phyloP scores from a whole-genome alignment of 371 early-diverging fungal genomes.

The Mortierella sp. region DNA sequence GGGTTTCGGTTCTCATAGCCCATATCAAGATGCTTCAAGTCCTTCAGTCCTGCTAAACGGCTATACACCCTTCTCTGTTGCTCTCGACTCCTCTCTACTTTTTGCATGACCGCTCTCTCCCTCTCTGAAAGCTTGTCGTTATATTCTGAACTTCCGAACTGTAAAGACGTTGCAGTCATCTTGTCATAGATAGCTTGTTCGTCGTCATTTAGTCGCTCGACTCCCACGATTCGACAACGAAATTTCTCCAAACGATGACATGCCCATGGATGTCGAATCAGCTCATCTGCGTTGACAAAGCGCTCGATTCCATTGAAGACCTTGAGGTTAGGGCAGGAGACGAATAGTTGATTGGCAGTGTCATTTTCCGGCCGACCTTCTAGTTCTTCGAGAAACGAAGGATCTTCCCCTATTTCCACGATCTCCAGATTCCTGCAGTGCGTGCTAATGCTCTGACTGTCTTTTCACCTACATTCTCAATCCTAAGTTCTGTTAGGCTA shows the following conservation, averaged over 20 bases:
- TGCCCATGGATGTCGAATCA: background rate
- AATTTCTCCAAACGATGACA: constrained; percentile 20
- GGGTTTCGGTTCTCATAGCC: constrained; percentile 1
- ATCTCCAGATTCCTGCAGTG: constrained; percentile 10
- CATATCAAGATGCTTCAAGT: constrained; percentile 12
- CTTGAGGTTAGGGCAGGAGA: constrained; percentile 4
- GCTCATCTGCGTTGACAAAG: background rate
- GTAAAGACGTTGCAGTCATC: background rate
- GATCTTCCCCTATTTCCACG: background rate
- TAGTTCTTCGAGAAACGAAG: background rate
- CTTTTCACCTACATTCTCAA: background rate
- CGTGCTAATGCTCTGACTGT: background rate
- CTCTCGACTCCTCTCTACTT: background rate
- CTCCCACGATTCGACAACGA: constrained; percentile 11
- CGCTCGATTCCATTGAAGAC: constrained; percentile 5
- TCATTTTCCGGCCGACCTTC: background rate
- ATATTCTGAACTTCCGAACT: no score
- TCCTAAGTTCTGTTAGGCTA: no score
- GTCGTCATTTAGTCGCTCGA: background rate
- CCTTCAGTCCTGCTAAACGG: constrained; percentile 3
- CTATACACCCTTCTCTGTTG: constrained; percentile 13
- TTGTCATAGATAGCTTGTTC: background rate
- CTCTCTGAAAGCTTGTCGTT: background rate
- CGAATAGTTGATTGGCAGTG: background rate
- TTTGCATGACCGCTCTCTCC: background rate